These are phyloP conservation scores for Lachancea fermentati DNA, from an alignment of 805 yeast genomes.

Conservation along the genomic window DNA sequence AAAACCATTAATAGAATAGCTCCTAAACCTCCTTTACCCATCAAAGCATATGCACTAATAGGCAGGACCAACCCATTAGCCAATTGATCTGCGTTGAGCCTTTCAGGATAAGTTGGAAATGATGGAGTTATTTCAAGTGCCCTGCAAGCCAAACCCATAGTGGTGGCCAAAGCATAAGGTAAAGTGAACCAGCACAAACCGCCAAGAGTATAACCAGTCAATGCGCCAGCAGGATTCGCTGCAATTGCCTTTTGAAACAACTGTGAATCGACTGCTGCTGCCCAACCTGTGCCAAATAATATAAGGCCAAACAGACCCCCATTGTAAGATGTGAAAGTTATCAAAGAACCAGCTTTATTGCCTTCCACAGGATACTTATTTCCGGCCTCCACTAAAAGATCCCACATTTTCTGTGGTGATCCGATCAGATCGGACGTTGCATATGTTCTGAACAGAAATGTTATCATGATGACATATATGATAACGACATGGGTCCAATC, in stretches of 20 bases:
- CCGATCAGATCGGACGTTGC: slow-evolving; percentile 59
- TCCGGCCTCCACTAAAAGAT: slow-evolving; percentile 51
- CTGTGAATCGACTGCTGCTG: slow-evolving; percentile 5
- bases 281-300: slow-evolving; percentile 1
- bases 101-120: slow-evolving; percentile 66
- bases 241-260: slow-evolving; percentile 77
- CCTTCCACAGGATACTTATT: slow-evolving; percentile 56
- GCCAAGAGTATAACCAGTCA: slow-evolving; percentile 77
- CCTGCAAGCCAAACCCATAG: slow-evolving; percentile 74
- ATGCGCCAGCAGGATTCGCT: slow-evolving; percentile 53
- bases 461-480: slow-evolving; percentile 61
- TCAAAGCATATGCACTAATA: slow-evolving; percentile 65
- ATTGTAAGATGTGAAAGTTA: slow-evolving; percentile 71
- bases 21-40: slow-evolving; percentile 52
- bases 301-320: slow-evolving; percentile 61
- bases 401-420: slow-evolving; percentile 72
- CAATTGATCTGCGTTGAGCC: slow-evolving; percentile 40
- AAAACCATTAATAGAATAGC: slow-evolving; percentile 74
- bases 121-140: slow-evolving; percentile 56
- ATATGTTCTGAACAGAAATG: slow-evolving; percentile 68
- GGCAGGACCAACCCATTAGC: slow-evolving; percentile 68
- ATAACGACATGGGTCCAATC: slow-evolving; percentile 73
- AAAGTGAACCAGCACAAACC: slow-evolving; percentile 84
- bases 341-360: slow-evolving; percentile 71
- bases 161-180: slow-evolving; percentile 69